A percentile compares a stretch with the other conserved stretches of the same genome.
Conservation (phyloP, 352 stramenopile species). For the Phytophthora litchii region DNA sequence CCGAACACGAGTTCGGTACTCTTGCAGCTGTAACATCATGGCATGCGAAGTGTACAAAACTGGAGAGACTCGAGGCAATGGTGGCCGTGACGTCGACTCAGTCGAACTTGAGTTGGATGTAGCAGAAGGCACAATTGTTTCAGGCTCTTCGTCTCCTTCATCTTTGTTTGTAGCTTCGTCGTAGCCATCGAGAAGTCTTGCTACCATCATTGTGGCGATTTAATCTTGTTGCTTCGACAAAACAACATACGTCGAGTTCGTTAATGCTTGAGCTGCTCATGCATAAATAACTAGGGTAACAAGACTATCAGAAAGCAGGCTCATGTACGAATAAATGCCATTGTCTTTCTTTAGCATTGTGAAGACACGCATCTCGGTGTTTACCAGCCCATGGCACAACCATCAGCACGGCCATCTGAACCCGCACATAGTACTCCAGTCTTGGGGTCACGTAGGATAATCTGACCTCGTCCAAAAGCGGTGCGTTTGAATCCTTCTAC, state of each 20-base stretch:
- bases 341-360: slow-evolving; percentile 35
- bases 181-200: slow-evolving; percentile 26
- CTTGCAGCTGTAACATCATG: slow-evolving; percentile 66
- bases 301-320: too few relatives aligned
- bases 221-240: too few relatives aligned
- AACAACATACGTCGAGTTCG: too few relatives aligned
- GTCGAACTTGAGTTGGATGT: too few relatives aligned
- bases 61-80: slow-evolving; percentile 22
- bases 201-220: slow-evolving; percentile 23
- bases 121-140: too few relatives aligned
- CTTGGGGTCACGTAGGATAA: slow-evolving; percentile 79
- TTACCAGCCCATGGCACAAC: slow-evolving; percentile 92
- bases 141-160: not conserved
- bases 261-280: slow-evolving; percentile 6
- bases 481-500: slow-evolving; percentile 37
- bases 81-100: slow-evolving; percentile 4
- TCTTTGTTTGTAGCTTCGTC: slow-evolving; percentile 3
- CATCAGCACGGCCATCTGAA: slow-evolving; percentile 94
- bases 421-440: slow-evolving; percentile 94
- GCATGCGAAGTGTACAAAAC: slow-evolving; percentile 54
- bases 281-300: slow-evolving; percentile 21
- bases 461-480: slow-evolving; percentile 83
- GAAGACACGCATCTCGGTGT: not conserved
- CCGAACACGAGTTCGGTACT: slow-evolving; percentile 56
- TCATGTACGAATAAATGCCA: too few relatives aligned